Percentiles rank a stretch among this genome's conserved stretches.
phyloP scores from a whole-genome alignment of 257 asterid genomes.

The Apocynum venetum region DNA sequence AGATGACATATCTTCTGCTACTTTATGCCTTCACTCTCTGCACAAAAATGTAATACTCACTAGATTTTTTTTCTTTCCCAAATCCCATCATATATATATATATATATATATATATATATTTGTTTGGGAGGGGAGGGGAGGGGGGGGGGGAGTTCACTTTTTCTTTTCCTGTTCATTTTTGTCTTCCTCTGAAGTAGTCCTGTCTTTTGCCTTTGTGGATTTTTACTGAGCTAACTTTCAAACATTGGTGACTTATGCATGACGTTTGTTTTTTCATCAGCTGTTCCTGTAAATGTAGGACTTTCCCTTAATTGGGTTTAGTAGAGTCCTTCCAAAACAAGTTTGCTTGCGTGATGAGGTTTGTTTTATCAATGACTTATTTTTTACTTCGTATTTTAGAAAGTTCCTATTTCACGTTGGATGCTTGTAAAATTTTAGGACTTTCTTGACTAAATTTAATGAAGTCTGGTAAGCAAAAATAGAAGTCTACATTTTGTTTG shows the following conservation, averaged over 20 bases:
- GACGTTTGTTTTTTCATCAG: background rate
- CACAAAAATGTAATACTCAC: background rate
- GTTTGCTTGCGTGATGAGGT: background rate
- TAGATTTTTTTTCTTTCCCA: background rate
- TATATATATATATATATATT: no score
- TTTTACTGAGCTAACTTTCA: background rate
- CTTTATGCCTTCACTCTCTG: slow-evolving; percentile 3
- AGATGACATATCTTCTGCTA: background rate
- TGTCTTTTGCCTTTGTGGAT: background rate
- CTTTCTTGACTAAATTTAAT: background rate
- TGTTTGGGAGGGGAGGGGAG: no score
- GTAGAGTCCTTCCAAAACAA: background rate
- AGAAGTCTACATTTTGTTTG: no score
- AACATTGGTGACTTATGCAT: background rate
- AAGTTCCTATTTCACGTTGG: no score
- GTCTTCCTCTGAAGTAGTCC: background rate
- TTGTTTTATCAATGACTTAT: no score
- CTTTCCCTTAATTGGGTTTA: background rate
- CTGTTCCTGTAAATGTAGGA: background rate
- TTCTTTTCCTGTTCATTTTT: background rate
- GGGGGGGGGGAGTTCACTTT: no score
- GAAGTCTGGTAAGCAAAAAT: no score
- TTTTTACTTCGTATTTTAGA: no score
- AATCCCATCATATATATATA: no score
- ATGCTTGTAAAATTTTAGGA: background rate